These are phyloP conservation scores for Sporothrix phasma DNA, from an alignment of 2,329 filamentous ascomycete species.

Conservation along the genomic window DNA sequence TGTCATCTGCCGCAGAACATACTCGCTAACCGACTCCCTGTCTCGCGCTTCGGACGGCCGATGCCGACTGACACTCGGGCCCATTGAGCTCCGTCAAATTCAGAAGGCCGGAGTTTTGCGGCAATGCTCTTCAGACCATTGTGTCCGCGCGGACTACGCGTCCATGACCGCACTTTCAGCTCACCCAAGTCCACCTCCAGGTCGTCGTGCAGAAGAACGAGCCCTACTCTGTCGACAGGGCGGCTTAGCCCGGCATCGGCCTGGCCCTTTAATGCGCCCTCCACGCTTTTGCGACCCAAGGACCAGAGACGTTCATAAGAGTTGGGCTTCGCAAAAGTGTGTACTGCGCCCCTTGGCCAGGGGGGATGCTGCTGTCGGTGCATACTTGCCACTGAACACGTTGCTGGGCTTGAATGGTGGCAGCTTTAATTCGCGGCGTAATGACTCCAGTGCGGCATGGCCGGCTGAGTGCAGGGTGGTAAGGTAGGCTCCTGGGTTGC, in stretches of 20 bases:
- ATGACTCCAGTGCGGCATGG: constrained; percentile 60
- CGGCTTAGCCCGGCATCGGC: constrained; percentile 20
- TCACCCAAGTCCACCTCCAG: constrained; percentile 62
- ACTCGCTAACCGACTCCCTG: constrained; percentile 56
- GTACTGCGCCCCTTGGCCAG: constrained; percentile 35
- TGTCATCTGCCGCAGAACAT: constrained; percentile 65
- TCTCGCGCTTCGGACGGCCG: constrained; percentile 67
- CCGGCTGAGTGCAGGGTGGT: constrained; percentile 81
- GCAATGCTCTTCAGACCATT: constrained; percentile 64
- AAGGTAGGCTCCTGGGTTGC: constrained; percentile 68
- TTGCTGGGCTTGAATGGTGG: constrained; percentile 38
- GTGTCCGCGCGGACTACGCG: constrained; percentile 57
- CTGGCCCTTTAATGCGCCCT: constrained; percentile 32
- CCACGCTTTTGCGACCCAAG: constrained; percentile 58
- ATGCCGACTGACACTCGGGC: constrained; percentile 72
- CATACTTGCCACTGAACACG: constrained; percentile 40
- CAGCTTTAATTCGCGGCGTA: constrained; percentile 43
- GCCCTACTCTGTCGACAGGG: constrained; percentile 18
- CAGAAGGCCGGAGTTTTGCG: constrained; percentile 34
- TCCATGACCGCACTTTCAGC: constrained; percentile 54
- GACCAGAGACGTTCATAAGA: constrained; percentile 78
- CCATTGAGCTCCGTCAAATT: constrained; percentile 36
- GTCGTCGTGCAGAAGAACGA: constrained; percentile 85
- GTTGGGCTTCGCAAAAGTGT: constrained; percentile 65
- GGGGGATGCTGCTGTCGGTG: constrained; percentile 33